Conservation (phyloP, 352 stramenopile genomes). For the Phytophthora foliorum region DNA sequence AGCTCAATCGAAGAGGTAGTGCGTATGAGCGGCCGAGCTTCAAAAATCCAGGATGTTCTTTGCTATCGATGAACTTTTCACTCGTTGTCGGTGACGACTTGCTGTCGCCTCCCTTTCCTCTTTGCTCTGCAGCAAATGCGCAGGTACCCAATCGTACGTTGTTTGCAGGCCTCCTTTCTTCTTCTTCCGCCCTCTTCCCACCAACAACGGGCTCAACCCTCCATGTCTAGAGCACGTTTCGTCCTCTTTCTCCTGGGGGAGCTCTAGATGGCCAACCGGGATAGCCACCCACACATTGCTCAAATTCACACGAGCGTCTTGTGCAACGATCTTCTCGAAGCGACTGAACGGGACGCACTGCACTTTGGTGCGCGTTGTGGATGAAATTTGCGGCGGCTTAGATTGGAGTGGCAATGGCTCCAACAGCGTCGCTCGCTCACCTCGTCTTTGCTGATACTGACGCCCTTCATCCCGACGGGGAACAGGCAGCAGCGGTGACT, state of each 20-base stretch:
- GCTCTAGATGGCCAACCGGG: slow-evolving; percentile 41
- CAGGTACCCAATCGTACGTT: slow-evolving; percentile 72
- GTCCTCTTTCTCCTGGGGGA: slow-evolving; percentile 1
- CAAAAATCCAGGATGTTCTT: slow-evolving; percentile 23
- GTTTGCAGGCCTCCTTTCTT: slow-evolving; percentile 42
- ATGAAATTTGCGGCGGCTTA: slow-evolving; percentile 40
- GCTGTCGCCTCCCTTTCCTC: slow-evolving; percentile 25
- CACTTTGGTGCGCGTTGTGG: slow-evolving; percentile 42
- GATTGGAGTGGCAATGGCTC: slow-evolving; percentile 49
- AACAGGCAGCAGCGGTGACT: slow-evolving; percentile 33
- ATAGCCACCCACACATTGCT: slow-evolving; percentile 74
- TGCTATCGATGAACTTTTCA: slow-evolving; percentile 19
- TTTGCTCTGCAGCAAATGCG: slow-evolving; percentile 47
- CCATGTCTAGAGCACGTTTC: background rate
- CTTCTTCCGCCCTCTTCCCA: slow-evolving; percentile 21
- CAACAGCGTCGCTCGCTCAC: slow-evolving; percentile 38
- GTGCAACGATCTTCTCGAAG: slow-evolving; percentile 57
- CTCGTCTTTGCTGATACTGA: slow-evolving; percentile 7
- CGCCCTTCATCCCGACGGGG: slow-evolving; percentile 16
- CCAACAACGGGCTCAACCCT: slow-evolving; percentile 26
- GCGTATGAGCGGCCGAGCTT: slow-evolving; percentile 11
- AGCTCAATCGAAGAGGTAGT: background rate
- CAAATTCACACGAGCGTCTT: slow-evolving; percentile 58
- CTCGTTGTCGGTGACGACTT: slow-evolving; percentile 20
- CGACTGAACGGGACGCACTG: slow-evolving; percentile 54